Evolutionary conservation across 2,329 filamentous ascomycete species (phyloP).

Genomic region (Huntiella omanensis): DNA sequence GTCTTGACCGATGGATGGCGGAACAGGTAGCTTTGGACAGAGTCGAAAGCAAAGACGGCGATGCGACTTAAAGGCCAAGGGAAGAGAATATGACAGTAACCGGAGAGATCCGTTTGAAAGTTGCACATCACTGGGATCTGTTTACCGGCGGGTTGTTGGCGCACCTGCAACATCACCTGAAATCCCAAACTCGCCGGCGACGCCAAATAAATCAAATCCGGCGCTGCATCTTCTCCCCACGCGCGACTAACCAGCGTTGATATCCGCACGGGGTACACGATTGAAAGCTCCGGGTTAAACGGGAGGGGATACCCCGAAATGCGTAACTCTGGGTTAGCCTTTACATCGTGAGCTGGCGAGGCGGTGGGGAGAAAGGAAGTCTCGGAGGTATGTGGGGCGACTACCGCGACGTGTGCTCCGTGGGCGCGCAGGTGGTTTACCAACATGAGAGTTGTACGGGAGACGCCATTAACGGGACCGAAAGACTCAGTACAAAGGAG

Average conservation of each 20-base stretch:
- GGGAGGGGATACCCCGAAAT: constrained; percentile 47
- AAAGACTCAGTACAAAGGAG: constrained; percentile 54
- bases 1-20: constrained; percentile 40
- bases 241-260: constrained; percentile 40
- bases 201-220: constrained; percentile 51
- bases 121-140: constrained; percentile 46
- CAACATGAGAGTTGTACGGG: constrained; percentile 49
- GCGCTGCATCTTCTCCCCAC: constrained; percentile 30
- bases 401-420: constrained; percentile 45
- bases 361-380: constrained; percentile 32
- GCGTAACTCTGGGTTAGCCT: constrained; percentile 30
- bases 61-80: constrained; percentile 40
- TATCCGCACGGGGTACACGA: constrained; percentile 50
- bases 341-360: constrained; percentile 16
- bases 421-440: constrained; percentile 47
- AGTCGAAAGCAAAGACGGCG: constrained; percentile 41
- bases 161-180: constrained; percentile 49
- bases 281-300: constrained; percentile 52
- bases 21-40: constrained; percentile 50
- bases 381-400: constrained; percentile 39
- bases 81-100: constrained; percentile 52
- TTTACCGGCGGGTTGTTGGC: constrained; percentile 33
- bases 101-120: constrained; percentile 53
- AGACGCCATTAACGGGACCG: constrained; percentile 56
- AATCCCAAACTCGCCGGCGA: constrained; percentile 52